A percentile compares a stretch with the other conserved stretches of the same genome.
Evolutionary conservation across 441 rosid species (phyloP).

Genomic region (Croton setiger): DNA sequence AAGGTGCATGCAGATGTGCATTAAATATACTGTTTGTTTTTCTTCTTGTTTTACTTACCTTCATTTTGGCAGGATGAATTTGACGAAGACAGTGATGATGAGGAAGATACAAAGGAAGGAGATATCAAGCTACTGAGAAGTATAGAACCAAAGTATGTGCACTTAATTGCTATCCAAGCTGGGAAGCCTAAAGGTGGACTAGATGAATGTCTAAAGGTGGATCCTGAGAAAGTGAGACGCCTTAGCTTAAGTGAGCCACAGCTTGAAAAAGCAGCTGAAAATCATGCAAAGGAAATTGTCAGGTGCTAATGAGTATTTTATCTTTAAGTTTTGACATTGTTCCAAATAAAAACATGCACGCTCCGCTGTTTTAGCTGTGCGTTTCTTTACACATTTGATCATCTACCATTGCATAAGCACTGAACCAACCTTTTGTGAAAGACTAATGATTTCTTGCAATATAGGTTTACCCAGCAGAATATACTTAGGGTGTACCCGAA

Average conservation of each 20-base stretch:
- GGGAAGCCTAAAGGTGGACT: conserved; percentile 92
- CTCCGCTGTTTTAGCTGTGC: no score
- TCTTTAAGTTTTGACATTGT: not conserved
- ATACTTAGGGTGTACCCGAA: conserved; percentile 82
- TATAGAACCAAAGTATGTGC: conserved; percentile 49
- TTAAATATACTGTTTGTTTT: not conserved
- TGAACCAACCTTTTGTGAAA: not conserved
- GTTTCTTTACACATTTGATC: not conserved
- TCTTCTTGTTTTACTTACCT: conserved; percentile 9
- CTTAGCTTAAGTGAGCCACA: conserved; percentile 86
- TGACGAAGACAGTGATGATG: conserved; percentile 33
- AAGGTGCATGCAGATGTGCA: conserved; percentile 41
- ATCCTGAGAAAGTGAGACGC: conserved; percentile 73
- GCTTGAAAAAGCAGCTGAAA: conserved; percentile 59
- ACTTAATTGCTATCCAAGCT: conserved; percentile 78
- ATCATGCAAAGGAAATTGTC: conserved; percentile 60
- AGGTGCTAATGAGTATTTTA: conserved; percentile 37
- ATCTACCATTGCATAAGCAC: not conserved
- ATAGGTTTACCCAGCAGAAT: conserved; percentile 88
- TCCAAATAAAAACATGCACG: no score
- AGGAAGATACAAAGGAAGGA: conserved; percentile 40
- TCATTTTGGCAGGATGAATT: conserved; percentile 40
- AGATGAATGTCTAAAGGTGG: conserved; percentile 49
- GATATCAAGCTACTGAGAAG: conserved; percentile 33
- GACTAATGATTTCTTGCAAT: conserved; percentile 19